phyloP scores from a whole-genome alignment of 2,329 filamentous ascomycete species.

The Fusarium sp. region DNA sequence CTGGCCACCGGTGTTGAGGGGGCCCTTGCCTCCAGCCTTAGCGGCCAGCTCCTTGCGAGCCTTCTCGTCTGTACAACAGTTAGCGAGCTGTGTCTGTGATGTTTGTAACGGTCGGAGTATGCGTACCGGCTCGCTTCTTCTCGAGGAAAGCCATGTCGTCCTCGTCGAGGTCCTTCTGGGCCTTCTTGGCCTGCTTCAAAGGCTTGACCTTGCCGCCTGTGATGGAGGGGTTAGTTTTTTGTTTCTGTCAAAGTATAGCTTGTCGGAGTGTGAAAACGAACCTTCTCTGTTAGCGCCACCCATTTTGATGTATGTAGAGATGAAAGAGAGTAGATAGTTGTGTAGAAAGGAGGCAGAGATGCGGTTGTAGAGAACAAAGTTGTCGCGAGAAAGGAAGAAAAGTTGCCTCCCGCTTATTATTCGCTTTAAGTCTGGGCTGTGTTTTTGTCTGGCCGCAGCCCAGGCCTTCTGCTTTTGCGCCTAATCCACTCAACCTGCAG shows the following conservation, averaged over 20 bases:
- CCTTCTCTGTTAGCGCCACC: conserved; percentile 55
- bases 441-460: conserved; percentile 4
- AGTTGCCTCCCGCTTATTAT: conserved; percentile 43
- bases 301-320: conserved; percentile 46
- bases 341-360: conserved; percentile 13
- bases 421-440: conserved; percentile 13
- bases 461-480: conserved; percentile 28
- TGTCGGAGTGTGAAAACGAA: conserved; percentile 29
- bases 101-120: background rate
- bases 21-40: conserved; percentile 87
- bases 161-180: conserved; percentile 83
- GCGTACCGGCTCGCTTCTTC: conserved; percentile 86
- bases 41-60: conserved; percentile 85
- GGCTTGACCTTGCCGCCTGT: conserved; percentile 85
- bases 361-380: conserved; percentile 30
- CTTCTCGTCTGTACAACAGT: conserved; percentile 74
- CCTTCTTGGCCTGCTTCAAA: conserved; percentile 90
- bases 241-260: background rate
- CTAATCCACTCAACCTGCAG: conserved; percentile 13
- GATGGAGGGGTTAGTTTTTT: conserved; percentile 40
- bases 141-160: conserved; percentile 85
- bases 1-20: conserved; percentile 83
- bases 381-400: conserved; percentile 40
- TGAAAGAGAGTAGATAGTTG: conserved; percentile 16
- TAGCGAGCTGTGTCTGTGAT: conserved; percentile 6